Conservation (phyloP, 192 early-diverging fungal genomes). For the Linnemannia hyalina region DNA sequence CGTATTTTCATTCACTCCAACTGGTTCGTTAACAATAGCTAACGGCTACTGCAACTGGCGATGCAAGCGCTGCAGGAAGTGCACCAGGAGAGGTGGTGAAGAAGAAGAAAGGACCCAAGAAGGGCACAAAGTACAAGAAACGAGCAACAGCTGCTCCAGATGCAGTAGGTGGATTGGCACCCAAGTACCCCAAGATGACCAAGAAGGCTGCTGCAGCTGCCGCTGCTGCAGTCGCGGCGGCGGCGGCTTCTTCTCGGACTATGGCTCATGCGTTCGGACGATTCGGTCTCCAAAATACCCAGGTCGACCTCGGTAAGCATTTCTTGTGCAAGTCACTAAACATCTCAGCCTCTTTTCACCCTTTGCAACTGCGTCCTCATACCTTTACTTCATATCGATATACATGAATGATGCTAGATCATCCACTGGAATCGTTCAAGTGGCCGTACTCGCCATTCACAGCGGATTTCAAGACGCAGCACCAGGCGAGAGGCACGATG, state of each 20-base stretch:
- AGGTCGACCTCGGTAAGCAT: constrained; percentile 29
- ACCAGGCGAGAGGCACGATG: constrained; percentile 24
- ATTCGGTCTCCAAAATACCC: constrained; percentile 22
- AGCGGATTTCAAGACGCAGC: constrained; percentile 37
- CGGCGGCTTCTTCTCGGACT: neutral
- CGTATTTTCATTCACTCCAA: neutral
- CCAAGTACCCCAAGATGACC: constrained; percentile 27
- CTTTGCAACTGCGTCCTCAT: neutral
- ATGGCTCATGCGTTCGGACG: neutral
- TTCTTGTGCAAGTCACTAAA: neutral
- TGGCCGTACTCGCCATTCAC: constrained; percentile 56
- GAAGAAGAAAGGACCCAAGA: constrained; percentile 47
- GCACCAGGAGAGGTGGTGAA: constrained; percentile 23
- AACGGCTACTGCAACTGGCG: neutral
- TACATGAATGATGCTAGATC: constrained; percentile 14
- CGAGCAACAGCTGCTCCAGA: constrained; percentile 12
- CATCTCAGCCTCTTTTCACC: neutral
- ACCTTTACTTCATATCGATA: neutral
- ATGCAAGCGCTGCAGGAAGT: neutral
- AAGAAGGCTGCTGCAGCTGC: constrained; percentile 23
- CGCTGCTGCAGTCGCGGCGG: constrained; percentile 13
- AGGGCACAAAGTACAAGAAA: constrained; percentile 36
- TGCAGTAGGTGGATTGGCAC: constrained; percentile 9
- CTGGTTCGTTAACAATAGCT: neutral
- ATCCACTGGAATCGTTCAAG: constrained; percentile 44